These are phyloP conservation scores for Neurospora sp. DNA, from an alignment of 2,329 filamentous ascomycete genomes.

Conservation along the genomic window DNA sequence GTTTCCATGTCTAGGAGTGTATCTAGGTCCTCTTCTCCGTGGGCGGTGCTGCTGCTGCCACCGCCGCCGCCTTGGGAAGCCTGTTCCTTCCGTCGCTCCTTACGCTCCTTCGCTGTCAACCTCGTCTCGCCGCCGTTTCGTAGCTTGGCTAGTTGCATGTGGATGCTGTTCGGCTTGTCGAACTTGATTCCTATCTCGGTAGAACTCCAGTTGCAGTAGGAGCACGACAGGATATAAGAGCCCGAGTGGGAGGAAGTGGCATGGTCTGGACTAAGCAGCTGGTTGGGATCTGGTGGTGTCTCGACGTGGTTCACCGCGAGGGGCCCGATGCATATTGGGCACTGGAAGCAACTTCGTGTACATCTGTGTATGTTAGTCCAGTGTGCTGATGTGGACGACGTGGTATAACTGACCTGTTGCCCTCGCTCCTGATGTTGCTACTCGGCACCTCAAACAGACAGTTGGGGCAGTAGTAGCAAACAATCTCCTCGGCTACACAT, in stretches of 20 bases:
- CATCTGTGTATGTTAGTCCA: slow-evolving; percentile 47
- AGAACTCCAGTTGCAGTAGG: slow-evolving; percentile 88
- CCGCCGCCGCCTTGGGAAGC: slow-evolving; percentile 16
- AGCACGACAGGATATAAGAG: slow-evolving; percentile 73
- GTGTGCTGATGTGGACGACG: neutral
- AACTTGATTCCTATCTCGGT: slow-evolving; percentile 84
- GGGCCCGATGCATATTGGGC: slow-evolving; percentile 76
- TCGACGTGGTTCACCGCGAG: slow-evolving; percentile 66
- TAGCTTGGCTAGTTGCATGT: slow-evolving; percentile 65
- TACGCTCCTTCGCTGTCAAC: slow-evolving; percentile 40
- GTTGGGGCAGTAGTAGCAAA: slow-evolving; percentile 90
- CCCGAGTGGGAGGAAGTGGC: slow-evolving; percentile 26
- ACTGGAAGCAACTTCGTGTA: slow-evolving; percentile 91
- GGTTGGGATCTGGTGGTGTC: slow-evolving; percentile 34
- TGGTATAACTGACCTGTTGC: slow-evolving; percentile 60
- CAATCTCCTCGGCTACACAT: slow-evolving; percentile 87
- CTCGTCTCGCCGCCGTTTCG: slow-evolving; percentile 48
- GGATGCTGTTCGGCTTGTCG: slow-evolving; percentile 79
- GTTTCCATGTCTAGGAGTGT: slow-evolving; percentile 47
- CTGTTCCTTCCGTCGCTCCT: slow-evolving; percentile 40
- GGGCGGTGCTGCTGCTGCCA: slow-evolving; percentile 11
- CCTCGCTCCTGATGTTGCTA: slow-evolving; percentile 83
- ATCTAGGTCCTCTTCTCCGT: slow-evolving; percentile 27
- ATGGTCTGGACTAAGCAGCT: slow-evolving; percentile 32
- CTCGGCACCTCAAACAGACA: slow-evolving; percentile 95